These are phyloP conservation scores for Rhizodiscina lignyota DNA, from an alignment of 495 filamentous ascomycete genomes.

Conservation along the genomic window DNA sequence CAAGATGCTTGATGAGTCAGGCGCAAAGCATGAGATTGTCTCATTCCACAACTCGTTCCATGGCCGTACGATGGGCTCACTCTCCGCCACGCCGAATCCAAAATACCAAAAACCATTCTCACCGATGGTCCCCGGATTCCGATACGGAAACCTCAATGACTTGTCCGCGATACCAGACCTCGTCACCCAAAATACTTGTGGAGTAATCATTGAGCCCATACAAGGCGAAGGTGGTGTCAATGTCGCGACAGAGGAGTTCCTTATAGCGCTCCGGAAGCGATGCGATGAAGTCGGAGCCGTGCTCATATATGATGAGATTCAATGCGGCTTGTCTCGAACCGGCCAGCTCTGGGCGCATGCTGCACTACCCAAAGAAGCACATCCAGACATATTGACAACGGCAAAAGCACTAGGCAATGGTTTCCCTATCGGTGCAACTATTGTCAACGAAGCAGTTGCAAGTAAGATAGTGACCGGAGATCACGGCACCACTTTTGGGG, in stretches of 20 bases:
- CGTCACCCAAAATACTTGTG: slow-evolving; percentile 72
- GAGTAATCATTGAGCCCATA: slow-evolving; percentile 94
- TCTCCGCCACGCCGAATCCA: slow-evolving; percentile 92
- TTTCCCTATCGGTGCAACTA: slow-evolving; percentile 82
- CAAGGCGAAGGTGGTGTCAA: slow-evolving; percentile 93
- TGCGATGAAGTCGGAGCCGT: slow-evolving; percentile 81
- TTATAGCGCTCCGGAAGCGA: slow-evolving; percentile 55
- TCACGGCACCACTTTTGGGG: slow-evolving; percentile 94
- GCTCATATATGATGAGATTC: slow-evolving; percentile 90
- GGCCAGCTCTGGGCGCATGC: slow-evolving; percentile 80
- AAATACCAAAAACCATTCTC: slow-evolving; percentile 94
- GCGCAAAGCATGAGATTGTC: slow-evolving; percentile 62
- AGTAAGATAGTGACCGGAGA: slow-evolving; percentile 82
- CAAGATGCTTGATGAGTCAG: slow-evolving; percentile 49
- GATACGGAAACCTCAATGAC: slow-evolving; percentile 75
- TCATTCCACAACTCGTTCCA: slow-evolving; percentile 88
- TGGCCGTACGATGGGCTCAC: slow-evolving; percentile 81
- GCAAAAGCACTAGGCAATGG: slow-evolving; percentile 96
- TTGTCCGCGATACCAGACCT: slow-evolving; percentile 47
- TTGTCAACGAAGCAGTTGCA: slow-evolving; percentile 61
- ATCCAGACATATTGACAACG: slow-evolving; percentile 85
- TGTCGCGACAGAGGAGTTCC: slow-evolving; percentile 65
- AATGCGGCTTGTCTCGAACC: slow-evolving; percentile 79
- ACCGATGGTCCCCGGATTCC: slow-evolving; percentile 90
- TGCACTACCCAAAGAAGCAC: slow-evolving; percentile 53